Evolutionary conservation across 2,329 filamentous ascomycete species (phyloP).

Genomic region (Alternaria arborescens): DNA sequence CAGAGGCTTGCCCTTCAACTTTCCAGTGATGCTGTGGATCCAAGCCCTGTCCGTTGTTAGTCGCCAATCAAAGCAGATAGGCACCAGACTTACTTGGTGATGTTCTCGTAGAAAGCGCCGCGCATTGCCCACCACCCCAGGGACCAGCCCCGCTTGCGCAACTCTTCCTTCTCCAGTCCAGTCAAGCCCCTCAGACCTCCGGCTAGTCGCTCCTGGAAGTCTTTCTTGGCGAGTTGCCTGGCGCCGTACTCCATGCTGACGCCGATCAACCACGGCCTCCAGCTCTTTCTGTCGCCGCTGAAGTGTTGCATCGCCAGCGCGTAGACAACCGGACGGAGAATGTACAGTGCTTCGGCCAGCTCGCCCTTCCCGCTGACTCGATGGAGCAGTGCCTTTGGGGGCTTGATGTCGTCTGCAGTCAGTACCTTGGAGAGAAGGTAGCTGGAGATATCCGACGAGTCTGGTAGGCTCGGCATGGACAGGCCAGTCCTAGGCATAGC

Average conservation of each 20-base stretch:
- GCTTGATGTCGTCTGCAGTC: conserved; percentile 95
- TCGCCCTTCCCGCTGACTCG: conserved; percentile 77
- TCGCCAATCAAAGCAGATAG: background rate
- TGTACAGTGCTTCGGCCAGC: conserved; percentile 88
- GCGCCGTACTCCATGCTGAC: conserved; percentile 86
- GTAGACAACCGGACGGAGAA: conserved; percentile 87
- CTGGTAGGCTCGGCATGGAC: conserved; percentile 82
- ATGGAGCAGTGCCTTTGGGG: conserved; percentile 85
- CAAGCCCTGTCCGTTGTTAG: conserved; percentile 57
- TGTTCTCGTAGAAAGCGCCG: conserved; percentile 94
- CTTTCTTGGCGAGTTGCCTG: conserved; percentile 78
- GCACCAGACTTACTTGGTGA: conserved; percentile 68
- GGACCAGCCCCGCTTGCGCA: conserved; percentile 85
- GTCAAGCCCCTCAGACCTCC: conserved; percentile 80
- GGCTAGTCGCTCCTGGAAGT: conserved; percentile 69
- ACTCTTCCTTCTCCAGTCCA: conserved; percentile 86
- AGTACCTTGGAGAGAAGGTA: conserved; percentile 91
- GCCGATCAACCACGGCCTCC: conserved; percentile 91
- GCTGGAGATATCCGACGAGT: conserved; percentile 80
- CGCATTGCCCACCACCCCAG: conserved; percentile 97
- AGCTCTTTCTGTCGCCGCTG: conserved; percentile 76
- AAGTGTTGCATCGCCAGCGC: conserved; percentile 80
- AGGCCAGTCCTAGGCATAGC: conserved; percentile 94
- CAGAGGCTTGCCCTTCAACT: conserved; percentile 76
- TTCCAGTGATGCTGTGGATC: conserved; percentile 74